A percentile compares a stretch with the other conserved stretches of the same genome.
These are phyloP conservation scores for Wallacemonas sp. DNA, from an alignment of 208 protist species.

Conservation along the genomic window DNA sequence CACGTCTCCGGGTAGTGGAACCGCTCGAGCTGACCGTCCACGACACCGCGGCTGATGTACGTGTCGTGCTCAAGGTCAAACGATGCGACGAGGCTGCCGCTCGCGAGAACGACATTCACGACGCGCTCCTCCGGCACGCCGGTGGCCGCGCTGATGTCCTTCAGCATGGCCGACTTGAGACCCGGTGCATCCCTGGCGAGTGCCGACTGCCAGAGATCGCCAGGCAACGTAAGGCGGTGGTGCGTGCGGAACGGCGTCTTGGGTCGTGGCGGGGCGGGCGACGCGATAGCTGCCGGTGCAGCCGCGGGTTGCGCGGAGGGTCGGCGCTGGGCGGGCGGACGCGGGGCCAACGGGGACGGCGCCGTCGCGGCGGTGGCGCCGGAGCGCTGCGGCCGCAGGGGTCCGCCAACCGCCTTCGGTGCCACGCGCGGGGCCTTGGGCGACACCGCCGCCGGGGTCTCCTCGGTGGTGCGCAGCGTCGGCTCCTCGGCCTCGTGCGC, in stretches of 20 bases:
- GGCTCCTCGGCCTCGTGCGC: neutral
- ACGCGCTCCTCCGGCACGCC: neutral
- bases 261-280: neutral
- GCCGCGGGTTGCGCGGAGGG: neutral
- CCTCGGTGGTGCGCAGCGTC: neutral
- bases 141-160: slow-evolving; percentile 13
- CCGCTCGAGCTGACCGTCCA: slow-evolving; percentile 11
- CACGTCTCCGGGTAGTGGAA: slow-evolving; percentile 18
- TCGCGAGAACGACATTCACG: slow-evolving; percentile 17
- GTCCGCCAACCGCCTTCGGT: neutral
- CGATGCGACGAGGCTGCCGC: slow-evolving; percentile 29
- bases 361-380: neutral
- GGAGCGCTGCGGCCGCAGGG: neutral
- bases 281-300: neutral
- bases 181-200: neutral
- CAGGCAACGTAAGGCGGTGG: slow-evolving; percentile 6
- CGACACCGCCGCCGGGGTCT: neutral
- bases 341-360: neutral
- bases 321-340: neutral
- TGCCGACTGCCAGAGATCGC: slow-evolving; percentile 2
- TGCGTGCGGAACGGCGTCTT: slow-evolving; percentile 10
- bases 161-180: slow-evolving; percentile 15
- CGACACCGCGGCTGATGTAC: neutral
- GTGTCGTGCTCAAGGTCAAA: slow-evolving; percentile 28
- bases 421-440: neutral